Evolutionary conservation across 306 rosid genomes (phyloP).

Genomic region (Senna tora): DNA sequence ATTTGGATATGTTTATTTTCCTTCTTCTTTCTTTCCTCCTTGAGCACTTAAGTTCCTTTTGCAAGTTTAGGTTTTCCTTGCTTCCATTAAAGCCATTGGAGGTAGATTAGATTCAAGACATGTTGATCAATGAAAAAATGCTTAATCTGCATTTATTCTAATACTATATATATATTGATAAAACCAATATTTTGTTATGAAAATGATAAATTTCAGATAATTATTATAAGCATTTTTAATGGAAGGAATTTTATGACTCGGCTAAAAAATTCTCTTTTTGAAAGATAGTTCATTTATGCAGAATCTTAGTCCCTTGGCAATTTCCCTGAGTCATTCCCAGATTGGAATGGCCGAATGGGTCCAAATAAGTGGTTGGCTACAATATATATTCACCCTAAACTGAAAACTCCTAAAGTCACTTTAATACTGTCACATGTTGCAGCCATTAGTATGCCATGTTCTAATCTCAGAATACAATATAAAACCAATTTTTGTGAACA

Average conservation of each 20-base stretch:
- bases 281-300: neutral
- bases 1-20: neutral
- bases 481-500: neutral
- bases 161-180: no score
- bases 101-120: neutral
- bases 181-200: no score
- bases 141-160: no score
- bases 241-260: constrained; percentile 1
- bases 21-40: constrained; percentile 1
- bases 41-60: neutral
- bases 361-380: constrained; percentile 18
- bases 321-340: neutral
- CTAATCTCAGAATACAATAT: neutral
- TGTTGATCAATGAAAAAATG: neutral
- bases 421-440: constrained; percentile 20
- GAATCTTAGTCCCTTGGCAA: neutral
- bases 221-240: no score
- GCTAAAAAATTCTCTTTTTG: constrained; percentile 9
- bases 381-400: constrained; percentile 4
- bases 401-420: no score
- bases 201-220: no score
- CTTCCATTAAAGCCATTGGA: neutral
- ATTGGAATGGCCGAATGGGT: constrained; percentile 11
- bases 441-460: constrained; percentile 16
- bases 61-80: constrained; percentile 1